A percentile compares a stretch with the other conserved stretches of the same genome.
Evolutionary conservation across 371 early-diverging fungal species (phyloP).

Genomic region (Haplosporangium sp.): DNA sequence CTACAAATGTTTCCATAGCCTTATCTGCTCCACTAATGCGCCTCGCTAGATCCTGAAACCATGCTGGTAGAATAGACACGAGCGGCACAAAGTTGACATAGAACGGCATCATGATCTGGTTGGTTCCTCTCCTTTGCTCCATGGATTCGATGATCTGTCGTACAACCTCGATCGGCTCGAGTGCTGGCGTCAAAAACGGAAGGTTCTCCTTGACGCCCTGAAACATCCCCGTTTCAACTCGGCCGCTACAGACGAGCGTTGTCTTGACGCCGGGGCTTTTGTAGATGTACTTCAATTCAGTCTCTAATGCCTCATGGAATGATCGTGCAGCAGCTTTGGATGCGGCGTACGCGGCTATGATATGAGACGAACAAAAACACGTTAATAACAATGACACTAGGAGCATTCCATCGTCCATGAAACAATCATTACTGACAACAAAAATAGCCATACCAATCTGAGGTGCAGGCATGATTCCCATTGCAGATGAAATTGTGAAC

Average conservation of each 20-base stretch:
- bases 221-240: conserved; percentile 67
- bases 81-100: conserved; percentile 58
- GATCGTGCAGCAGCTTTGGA: conserved; percentile 66
- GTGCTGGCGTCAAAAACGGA: conserved; percentile 59
- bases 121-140: conserved; percentile 48
- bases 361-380: not conserved
- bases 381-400: not conserved
- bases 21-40: conserved; percentile 29
- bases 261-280: conserved; percentile 51
- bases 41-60: conserved; percentile 47
- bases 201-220: conserved; percentile 56
- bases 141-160: conserved; percentile 56
- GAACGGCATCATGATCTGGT: conserved; percentile 59
- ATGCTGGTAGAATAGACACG: conserved; percentile 56
- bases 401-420: too few relatives aligned
- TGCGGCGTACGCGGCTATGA: conserved; percentile 68
- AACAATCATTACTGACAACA: not conserved
- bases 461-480: conserved; percentile 58
- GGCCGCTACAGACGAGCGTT: conserved; percentile 61
- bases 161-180: conserved; percentile 59
- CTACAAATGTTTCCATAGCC: conserved; percentile 47
- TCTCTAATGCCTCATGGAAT: conserved; percentile 65
- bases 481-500: conserved; percentile 60
- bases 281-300: conserved; percentile 60
- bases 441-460: conserved; percentile 35